These are phyloP conservation scores for Wickerhamomyces ciferrii DNA, from an alignment of 805 yeast species.

Conservation along the genomic window DNA sequence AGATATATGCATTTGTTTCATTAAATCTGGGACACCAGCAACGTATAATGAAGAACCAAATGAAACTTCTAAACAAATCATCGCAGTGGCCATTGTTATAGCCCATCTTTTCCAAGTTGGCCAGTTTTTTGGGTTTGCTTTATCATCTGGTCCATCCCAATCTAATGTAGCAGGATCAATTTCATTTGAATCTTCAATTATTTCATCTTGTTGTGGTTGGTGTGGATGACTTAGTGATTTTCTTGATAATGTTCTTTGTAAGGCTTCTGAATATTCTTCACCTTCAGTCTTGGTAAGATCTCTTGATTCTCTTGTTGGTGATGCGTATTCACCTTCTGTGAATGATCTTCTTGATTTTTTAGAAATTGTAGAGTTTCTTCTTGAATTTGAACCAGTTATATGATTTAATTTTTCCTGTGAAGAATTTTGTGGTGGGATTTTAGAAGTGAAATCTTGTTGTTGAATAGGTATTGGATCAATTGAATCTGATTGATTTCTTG, in stretches of 20 bases:
- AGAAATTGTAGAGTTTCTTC: neutral
- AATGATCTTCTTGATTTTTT: constrained; percentile 6
- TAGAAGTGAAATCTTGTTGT: neutral
- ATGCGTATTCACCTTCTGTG: constrained; percentile 11
- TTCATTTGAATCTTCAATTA: constrained; percentile 4
- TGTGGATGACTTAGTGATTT: constrained; percentile 11
- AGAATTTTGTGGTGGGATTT: neutral
- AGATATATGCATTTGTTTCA: constrained; percentile 41
- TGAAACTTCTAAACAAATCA: constrained; percentile 62
- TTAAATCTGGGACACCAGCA: constrained; percentile 54
- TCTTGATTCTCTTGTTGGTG: constrained; percentile 9
- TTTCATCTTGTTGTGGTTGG: constrained; percentile 2
- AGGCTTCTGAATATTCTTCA: constrained; percentile 17
- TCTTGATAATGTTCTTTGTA: constrained; percentile 21
- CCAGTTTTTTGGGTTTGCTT: constrained; percentile 68
- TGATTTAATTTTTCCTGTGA: neutral
- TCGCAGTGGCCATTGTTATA: constrained; percentile 59
- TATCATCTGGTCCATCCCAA: constrained; percentile 63
- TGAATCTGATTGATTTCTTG: neutral
- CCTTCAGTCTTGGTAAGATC: constrained; percentile 6
- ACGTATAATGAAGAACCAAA: constrained; percentile 74
- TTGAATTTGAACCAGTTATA: neutral
- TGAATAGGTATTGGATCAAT: neutral
- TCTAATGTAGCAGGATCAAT: constrained; percentile 36
- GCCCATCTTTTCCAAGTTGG: constrained; percentile 57